Base-by-base conservation (phyloP, 2,329 filamentous ascomycete species). In the Allantophomopsis lycopodina region DNA sequence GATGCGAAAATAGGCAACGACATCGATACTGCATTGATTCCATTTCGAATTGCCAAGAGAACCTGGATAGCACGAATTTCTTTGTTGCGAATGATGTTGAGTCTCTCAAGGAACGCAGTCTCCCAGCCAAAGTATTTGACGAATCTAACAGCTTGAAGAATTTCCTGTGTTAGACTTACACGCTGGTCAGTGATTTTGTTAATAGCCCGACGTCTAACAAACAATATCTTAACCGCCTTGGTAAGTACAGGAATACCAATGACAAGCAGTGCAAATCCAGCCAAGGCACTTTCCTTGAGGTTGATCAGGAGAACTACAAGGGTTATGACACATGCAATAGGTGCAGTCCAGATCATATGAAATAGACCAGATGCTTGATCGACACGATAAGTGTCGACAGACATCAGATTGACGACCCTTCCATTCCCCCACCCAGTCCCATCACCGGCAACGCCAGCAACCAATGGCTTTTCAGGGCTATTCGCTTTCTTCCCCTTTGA, bases 51-150 rank as follows among this genome's bases (percentile, higher is more conserved):
- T 0, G 74, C 76, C 20, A 96, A 64, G 35, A 96, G 63, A 12
- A 86, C 64, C 56, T 94, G 88, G 42, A 96, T 87, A n/a, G 81
- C 75, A 41, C 69, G 64, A 44, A 96, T 87, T 58, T 96, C 89
- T 44, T 71, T 71, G 39, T 68, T 68, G 42, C 89, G 76, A 44
- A 94, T 82, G 17, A 77, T 70, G 37, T 76, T 74, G 13, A 95
- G 69, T 12, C 87, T 77, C 38, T 77, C 69, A 11, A 95, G 64
- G 54, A 96, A 95, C 28, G 84, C 82, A 42, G 73, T 80, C 56
- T 96, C 89, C 89, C 89, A 96, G 7, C 87, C 88, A 55, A 95
- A 96, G 58, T 77, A 95, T 58, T 96, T 96, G 61, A 96, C 89
- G 53, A 96, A 95, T 18, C 88, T 76, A 17, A 95, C 88, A 0